Base-by-base conservation (phyloP, 805 yeast genomes). In the Saccharomyces paradoxus region DNA sequence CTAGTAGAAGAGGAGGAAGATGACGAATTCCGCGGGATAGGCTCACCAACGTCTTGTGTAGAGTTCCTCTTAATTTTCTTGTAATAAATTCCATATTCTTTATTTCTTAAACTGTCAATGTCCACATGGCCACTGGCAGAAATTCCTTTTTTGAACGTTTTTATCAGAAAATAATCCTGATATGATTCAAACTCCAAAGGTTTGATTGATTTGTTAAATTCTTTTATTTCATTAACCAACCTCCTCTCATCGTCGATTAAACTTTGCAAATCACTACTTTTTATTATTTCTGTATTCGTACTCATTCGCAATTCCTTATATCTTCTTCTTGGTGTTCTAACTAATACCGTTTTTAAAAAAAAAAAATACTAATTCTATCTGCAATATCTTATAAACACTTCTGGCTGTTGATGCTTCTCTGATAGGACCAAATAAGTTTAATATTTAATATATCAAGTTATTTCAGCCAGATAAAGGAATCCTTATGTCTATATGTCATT, bases 101-200 rank as follows among this genome's bases (percentile, higher is more conserved):
- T 63, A 46, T 63, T 61, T 52, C 63, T 64, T 29, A 68, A 53
- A 13, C 60, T 60, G 13, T 61, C 65, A 14, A 68, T 54, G 51
- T 69, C 65, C 30, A 70, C 71, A 46, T 56, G 58, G 0, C 74
- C 73, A 55, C 72, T 64, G 9, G 62, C 66, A 12, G 72, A 66
- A 17, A 59, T 60, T 5, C 72, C 72, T 51, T 58, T 64, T 54
- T 61, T 59, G 52, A 70, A 70, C 1, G 61, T 61, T 37, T 63
- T 55, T 8, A 70, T 56, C 1, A 61, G 26, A 54, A 59, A 68
- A 54, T 58, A 69, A 26, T 69, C 70, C 32, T 58, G 56, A 51
- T 70, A 70, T 4, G 72, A 63, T 57, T 70, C 74, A 56, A 69
- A 70, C 49, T 70, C 74, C 22, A 62, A 41, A 2, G 70, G 70